These are phyloP conservation scores for Fusarium sp. DNA, from an alignment of 2,329 filamentous ascomycete species.

Conservation along the genomic window DNA sequence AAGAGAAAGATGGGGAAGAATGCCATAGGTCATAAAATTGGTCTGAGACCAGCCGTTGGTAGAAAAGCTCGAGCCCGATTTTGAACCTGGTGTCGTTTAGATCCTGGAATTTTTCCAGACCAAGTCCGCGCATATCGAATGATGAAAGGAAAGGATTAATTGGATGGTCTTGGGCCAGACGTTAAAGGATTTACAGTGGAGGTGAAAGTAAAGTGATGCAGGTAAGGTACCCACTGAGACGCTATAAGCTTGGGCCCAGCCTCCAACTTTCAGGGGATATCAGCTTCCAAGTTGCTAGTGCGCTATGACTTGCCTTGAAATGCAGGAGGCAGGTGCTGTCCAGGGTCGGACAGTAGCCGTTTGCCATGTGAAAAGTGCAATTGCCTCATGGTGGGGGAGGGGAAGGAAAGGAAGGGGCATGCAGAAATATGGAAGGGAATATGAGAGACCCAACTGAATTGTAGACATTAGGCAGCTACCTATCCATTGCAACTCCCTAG, in stretches of 20 bases:
- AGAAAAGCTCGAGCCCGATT: conserved; percentile 40
- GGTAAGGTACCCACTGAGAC: conserved; percentile 28
- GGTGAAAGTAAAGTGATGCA: conserved; percentile 11
- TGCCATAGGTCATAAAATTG: conserved; percentile 23
- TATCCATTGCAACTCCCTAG: neutral
- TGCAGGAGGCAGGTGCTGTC: conserved; percentile 37
- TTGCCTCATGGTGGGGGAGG: conserved; percentile 16
- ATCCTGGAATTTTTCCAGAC: conserved; percentile 30
- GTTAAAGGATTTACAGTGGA: conserved; percentile 19
- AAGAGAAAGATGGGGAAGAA: conserved; percentile 25
- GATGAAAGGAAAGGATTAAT: conserved; percentile 20
- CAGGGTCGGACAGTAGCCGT: conserved; percentile 29
- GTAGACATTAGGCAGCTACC: neutral
- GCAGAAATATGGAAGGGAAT: neutral
- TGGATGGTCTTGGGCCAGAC: conserved; percentile 10
- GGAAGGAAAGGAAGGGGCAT: conserved; percentile 11
- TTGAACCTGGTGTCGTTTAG: conserved; percentile 27
- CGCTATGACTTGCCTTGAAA: conserved; percentile 38
- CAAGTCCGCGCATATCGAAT: conserved; percentile 40
- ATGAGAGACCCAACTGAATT: neutral
- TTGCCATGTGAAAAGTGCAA: conserved; percentile 15
- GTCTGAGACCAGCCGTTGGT: conserved; percentile 24
- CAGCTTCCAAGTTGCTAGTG: conserved; percentile 9
- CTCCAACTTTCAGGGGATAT: conserved; percentile 26
- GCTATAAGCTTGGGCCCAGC: conserved; percentile 32